Conservation (phyloP, 345 rosid species). For the Geranium brycei region DNA sequence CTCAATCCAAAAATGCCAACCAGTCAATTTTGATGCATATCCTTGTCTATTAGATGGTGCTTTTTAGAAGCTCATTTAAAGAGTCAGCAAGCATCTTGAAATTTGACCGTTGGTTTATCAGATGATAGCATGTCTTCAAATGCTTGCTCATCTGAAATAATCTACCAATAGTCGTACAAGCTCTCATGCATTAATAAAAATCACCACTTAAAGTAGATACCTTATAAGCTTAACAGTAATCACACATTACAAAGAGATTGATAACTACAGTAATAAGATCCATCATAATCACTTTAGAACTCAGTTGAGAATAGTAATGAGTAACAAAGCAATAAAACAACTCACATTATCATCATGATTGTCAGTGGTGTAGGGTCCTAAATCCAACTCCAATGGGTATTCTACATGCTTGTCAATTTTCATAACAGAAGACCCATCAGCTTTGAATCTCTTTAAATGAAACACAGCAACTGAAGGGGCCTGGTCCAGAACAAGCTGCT, state of each 20-base stretch:
- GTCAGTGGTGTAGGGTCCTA: conserved; percentile 42
- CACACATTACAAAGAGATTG: no score
- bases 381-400: conserved; percentile 73
- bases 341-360: conserved; percentile 30
- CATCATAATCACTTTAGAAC: background rate
- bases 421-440: conserved; percentile 43
- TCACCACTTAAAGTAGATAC: no score
- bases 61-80: background rate
- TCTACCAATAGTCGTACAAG: background rate
- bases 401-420: conserved; percentile 65
- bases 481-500: conserved; percentile 62
- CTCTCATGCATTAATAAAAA: background rate
- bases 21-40: background rate
- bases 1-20: background rate
- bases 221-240: no score
- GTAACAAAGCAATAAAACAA: background rate
- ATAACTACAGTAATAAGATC: no score
- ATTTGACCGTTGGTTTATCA: background rate
- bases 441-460: conserved; percentile 85
- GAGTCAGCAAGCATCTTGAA: background rate
- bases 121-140: no score
- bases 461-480: conserved; percentile 57
- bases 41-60: background rate
- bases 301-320: background rate
- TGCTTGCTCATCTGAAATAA: background rate